Conservation (phyloP, 2,329 filamentous ascomycete species). For the Hypoxylon rubiginosum region DNA sequence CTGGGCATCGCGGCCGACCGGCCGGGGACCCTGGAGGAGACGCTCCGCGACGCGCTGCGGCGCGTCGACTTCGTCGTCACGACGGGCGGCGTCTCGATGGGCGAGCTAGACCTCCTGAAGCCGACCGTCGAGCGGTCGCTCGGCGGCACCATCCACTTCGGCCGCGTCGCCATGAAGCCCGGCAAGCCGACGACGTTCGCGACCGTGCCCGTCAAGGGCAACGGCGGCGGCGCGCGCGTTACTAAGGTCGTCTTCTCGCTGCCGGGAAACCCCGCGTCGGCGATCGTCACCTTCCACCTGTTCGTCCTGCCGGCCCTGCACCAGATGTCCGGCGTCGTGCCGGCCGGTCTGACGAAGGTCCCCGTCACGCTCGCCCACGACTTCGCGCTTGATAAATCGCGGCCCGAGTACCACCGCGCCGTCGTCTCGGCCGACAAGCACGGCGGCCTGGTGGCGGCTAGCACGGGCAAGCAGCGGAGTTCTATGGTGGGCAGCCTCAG, state of each 20-base stretch:
- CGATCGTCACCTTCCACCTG: slow-evolving; percentile 91
- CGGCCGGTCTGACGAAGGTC: slow-evolving; percentile 78
- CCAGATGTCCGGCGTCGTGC: slow-evolving; percentile 76
- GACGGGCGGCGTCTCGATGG: slow-evolving; percentile 96
- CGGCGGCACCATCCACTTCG: slow-evolving; percentile 95
- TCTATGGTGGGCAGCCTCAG: slow-evolving; percentile 90
- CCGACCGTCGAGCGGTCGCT: slow-evolving; percentile 92
- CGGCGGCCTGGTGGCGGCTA: slow-evolving; percentile 78
- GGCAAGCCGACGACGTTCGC: slow-evolving; percentile 98
- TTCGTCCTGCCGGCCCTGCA: slow-evolving; percentile 93
- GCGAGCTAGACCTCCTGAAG: slow-evolving; percentile 95
- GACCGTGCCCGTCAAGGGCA: slow-evolving; percentile 78
- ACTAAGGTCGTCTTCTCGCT: slow-evolving; percentile 86
- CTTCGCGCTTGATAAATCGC: slow-evolving; percentile 77
- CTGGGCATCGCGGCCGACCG: slow-evolving; percentile 86
- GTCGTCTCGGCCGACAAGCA: slow-evolving; percentile 75
- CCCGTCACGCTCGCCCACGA: slow-evolving; percentile 79
- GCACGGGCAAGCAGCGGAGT: slow-evolving; percentile 91
- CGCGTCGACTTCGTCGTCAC: slow-evolving; percentile 87
- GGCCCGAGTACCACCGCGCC: slow-evolving; percentile 93
- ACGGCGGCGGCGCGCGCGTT: slow-evolving; percentile 68
- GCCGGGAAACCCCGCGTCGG: slow-evolving; percentile 93
- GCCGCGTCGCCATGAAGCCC: slow-evolving; percentile 96
- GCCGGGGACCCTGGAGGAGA: slow-evolving; percentile 79
- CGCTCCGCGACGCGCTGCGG: slow-evolving; percentile 80